Evolutionary conservation across 805 yeast genomes (phyloP).

Genomic region (Teunomyces stri): DNA sequence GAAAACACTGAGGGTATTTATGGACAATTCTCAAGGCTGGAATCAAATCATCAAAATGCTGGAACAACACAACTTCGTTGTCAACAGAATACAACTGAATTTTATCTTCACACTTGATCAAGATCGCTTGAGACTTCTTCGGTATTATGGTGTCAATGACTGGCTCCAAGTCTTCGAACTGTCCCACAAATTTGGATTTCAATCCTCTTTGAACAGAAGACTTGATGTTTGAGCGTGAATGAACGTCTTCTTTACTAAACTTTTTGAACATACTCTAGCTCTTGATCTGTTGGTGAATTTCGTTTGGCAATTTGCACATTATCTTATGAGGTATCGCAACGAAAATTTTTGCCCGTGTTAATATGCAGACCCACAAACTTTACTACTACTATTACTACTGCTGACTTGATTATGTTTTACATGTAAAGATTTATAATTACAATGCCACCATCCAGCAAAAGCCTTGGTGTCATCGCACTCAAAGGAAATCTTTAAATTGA

Average conservation of each 20-base stretch:
- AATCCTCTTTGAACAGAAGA: conserved; percentile 93
- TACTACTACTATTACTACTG: neutral
- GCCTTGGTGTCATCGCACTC: conserved; percentile 47
- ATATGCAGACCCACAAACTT: neutral
- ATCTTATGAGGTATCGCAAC: neutral
- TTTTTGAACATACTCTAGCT: conserved; percentile 47
- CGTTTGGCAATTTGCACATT: neutral
- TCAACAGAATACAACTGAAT: conserved; percentile 75
- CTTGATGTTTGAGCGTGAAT: conserved; percentile 86
- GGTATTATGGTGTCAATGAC: conserved; percentile 82
- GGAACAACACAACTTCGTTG: conserved; percentile 71
- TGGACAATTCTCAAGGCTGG: conserved; percentile 78
- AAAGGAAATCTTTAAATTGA: conserved; percentile 36
- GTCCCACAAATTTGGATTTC: conserved; percentile 67
- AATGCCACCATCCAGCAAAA: conserved; percentile 39
- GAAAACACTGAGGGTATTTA: conserved; percentile 79
- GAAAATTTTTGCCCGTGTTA: neutral
- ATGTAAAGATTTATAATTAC: conserved; percentile 47
- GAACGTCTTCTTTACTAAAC: conserved; percentile 83
- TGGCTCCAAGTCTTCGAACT: conserved; percentile 72
- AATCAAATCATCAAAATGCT: conserved; percentile 74
- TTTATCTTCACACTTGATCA: conserved; percentile 86
- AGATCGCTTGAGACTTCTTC: conserved; percentile 77
- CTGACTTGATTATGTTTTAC: neutral
- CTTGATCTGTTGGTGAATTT: neutral